Evolutionary conservation across 2,329 filamentous ascomycete species (phyloP), one percentile per base, ranked within the genome.

Genomic region (Arthrobotrys sinensis): DNA sequence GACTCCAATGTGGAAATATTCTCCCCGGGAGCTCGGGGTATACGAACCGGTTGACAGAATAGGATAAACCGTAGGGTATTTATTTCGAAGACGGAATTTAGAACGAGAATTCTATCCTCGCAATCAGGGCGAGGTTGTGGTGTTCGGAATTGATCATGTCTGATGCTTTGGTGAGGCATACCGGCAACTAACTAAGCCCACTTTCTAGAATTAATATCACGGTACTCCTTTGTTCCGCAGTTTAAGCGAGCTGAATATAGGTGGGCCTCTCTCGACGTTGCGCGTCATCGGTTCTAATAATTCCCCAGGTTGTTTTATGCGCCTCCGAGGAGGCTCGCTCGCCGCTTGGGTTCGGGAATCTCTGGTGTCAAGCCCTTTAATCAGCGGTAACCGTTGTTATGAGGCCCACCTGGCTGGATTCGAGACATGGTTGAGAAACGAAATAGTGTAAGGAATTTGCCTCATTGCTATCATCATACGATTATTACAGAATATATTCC

Each of bases 231-330:
- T 52, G 43, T 55, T 52, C 53, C 36, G 48, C 32, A 32, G 28
- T 53, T 65, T 55, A 43, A 53, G 36, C 62, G 48, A 66, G 57
- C 40, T 64, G 46, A 72, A 52, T 19, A 36, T 38, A 57, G 36
- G 32, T 62, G 50, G 52, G 50, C 50, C 53, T 28, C 48, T n/a
- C 24, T 55, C 40, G 36, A 43, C 55, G 16, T 43, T 62, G 63
- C 70, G 63, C 70, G 70, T 75, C 70, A 75, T 75, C 69, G 60
- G 63, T 65, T 60, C 69, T 67, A 73, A 73, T 66, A 60, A 60
- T 73, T 57, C 68, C 38, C 50, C 16, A 52, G 21, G 28, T 62
- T 72, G 34, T 43, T 65, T 38, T 63, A 72, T 72, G 57, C 38
- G 48, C 68, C 68, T 48, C 68, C 36, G 48, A 38, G 43, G 50